These are phyloP conservation scores for Umbilicaria muhlenbergii DNA, from an alignment of 495 filamentous ascomycete genomes.

Conservation along the genomic window DNA sequence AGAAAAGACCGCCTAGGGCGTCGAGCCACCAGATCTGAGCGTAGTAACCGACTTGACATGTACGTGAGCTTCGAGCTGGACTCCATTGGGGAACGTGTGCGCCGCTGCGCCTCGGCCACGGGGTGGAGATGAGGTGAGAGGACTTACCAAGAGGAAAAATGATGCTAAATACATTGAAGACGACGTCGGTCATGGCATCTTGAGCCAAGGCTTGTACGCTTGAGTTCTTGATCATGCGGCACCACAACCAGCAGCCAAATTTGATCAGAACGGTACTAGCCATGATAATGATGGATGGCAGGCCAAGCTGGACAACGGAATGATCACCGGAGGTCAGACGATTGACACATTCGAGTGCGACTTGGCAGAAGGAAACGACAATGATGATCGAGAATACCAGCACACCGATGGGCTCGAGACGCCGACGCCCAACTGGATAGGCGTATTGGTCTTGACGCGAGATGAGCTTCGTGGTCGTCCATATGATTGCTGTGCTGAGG, in stretches of 20 bases:
- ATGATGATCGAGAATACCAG: slow-evolving; percentile 72
- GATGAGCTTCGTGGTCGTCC: slow-evolving; percentile 64
- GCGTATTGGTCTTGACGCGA: slow-evolving; percentile 56
- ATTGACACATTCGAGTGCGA: slow-evolving; percentile 54
- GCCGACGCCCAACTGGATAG: slow-evolving; percentile 69
- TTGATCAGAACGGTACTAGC: slow-evolving; percentile 69
- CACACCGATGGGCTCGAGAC: slow-evolving; percentile 66
- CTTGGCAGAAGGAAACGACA: slow-evolving; percentile 79
- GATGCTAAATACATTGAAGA: slow-evolving; percentile 89
- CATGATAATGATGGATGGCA: slow-evolving; percentile 73
- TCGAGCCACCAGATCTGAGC: slow-evolving; percentile 74
- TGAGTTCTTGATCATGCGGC: slow-evolving; percentile 73
- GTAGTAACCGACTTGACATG: slow-evolving; percentile 46
- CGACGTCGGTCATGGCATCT: slow-evolving; percentile 53
- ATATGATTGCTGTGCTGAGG: slow-evolving; percentile 72
- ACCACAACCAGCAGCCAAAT: slow-evolving; percentile 76
- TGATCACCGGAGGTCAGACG: slow-evolving; percentile 50
- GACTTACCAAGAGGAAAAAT: slow-evolving; percentile 28
- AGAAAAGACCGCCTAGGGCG: slow-evolving; percentile 63
- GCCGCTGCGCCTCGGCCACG: not conserved
- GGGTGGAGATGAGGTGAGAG: not conserved
- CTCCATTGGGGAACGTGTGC: not conserved
- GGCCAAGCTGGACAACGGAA: slow-evolving; percentile 50
- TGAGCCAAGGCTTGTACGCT: slow-evolving; percentile 73
- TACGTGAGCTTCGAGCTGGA: too few species aligned